Evolutionary conservation across 371 early-diverging fungal species (phyloP).

Genomic region (Blakeslea trispora): DNA sequence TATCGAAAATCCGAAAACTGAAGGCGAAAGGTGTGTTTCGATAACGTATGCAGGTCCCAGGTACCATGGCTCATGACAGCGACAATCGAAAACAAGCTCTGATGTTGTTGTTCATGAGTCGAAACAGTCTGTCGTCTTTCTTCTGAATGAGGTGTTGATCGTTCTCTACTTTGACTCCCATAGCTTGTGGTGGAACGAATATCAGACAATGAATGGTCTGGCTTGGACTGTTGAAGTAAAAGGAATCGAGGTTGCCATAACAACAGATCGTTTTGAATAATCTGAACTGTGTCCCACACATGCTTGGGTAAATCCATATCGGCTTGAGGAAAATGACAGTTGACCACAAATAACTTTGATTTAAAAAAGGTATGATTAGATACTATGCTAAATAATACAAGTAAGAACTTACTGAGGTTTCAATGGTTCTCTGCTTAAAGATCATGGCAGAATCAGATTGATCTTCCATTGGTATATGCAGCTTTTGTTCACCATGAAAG

Average conservation of each 20-base stretch:
- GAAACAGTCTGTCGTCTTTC: no score
- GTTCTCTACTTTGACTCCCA: constrained; percentile 41
- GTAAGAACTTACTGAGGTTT: constrained; percentile 41
- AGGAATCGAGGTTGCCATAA: constrained; percentile 64
- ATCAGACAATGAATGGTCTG: constrained; percentile 5
- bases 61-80: constrained; percentile 43
- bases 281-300: constrained; percentile 66
- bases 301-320: constrained; percentile 60
- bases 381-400: constrained; percentile 2
- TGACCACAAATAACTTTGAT: constrained; percentile 64
- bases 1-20: constrained; percentile 57
- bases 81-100: constrained; percentile 37
- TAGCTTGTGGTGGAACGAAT: constrained; percentile 21
- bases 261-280: constrained; percentile 69
- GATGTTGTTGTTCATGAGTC: background rate
- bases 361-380: no score
- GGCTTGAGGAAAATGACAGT: constrained; percentile 69
- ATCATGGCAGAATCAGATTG: constrained; percentile 63
- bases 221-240: constrained; percentile 2
- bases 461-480: constrained; percentile 53
- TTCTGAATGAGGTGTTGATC: constrained; percentile 6
- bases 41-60: constrained; percentile 37
- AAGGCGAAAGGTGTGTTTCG: constrained; percentile 39
- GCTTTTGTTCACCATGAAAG: constrained; percentile 53
- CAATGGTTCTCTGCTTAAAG: constrained; percentile 66